Conservation (phyloP, 495 filamentous ascomycete genomes). For the Aspergillus avenaceus region DNA sequence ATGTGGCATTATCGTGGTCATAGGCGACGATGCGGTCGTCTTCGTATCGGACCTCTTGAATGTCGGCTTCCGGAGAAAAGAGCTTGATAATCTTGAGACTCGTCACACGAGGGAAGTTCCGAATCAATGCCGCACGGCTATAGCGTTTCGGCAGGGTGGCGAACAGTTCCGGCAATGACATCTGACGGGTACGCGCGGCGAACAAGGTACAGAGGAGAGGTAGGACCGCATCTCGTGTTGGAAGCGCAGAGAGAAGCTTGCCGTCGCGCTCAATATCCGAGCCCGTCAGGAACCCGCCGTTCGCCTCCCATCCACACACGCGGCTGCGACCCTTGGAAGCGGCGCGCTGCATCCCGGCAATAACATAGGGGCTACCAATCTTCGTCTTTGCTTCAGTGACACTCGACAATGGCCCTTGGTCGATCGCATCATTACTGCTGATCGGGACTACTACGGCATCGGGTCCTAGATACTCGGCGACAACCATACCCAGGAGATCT, state of each 20-base stretch:
- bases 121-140: constrained; percentile 20
- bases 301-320: constrained; percentile 26
- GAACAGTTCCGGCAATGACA: constrained; percentile 16
- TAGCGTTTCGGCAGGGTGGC: constrained; percentile 14
- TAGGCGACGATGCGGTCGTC: not conserved
- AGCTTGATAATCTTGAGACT: constrained; percentile 22
- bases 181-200: constrained; percentile 6
- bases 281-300: constrained; percentile 27
- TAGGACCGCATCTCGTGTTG: constrained; percentile 23
- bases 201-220: constrained; percentile 20
- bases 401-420: constrained; percentile 14
- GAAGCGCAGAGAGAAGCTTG: constrained; percentile 18
- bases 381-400: constrained; percentile 20
- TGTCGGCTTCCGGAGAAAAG: constrained; percentile 13
- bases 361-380: constrained; percentile 27
- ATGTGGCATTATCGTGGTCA: not conserved
- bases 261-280: constrained; percentile 19
- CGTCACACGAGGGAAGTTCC: constrained; percentile 24
- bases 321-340: constrained; percentile 12
- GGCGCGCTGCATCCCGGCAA: constrained; percentile 23
- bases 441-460: constrained; percentile 26
- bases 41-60: constrained; percentile 6
- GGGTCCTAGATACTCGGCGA: constrained; percentile 17
- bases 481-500: constrained; percentile 23
- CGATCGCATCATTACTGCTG: constrained; percentile 26